These are phyloP conservation scores for Rhodotorula babjevae DNA, from an alignment of 768 basidiomycete genomes.

Conservation along the genomic window DNA sequence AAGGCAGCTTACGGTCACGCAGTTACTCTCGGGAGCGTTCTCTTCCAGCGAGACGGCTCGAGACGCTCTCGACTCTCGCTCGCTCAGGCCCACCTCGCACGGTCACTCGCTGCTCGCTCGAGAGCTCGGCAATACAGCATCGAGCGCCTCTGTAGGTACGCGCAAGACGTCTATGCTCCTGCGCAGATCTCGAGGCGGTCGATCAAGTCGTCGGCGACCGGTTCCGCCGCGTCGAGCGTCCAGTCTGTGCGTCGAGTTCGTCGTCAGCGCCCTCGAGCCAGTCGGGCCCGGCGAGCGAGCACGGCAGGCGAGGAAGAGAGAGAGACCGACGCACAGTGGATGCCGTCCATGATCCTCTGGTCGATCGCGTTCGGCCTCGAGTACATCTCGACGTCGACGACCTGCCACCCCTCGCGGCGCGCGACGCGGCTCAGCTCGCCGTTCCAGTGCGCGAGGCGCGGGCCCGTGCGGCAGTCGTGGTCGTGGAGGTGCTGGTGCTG, in stretches of 20 bases:
- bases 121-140: neutral
- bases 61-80: no score
- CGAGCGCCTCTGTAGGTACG: neutral
- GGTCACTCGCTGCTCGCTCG: no score
- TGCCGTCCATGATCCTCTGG: constrained; percentile 13
- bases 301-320: no score
- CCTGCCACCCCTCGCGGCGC: constrained; percentile 7
- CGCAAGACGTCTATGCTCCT: no score
- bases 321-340: constrained; percentile 14
- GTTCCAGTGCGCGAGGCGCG: constrained; percentile 17
- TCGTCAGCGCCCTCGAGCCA: no score
- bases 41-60: no score
- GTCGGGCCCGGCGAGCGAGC: no score
- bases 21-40: no score
- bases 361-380: constrained; percentile 19
- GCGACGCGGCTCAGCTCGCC: neutral
- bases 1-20: no score
- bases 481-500: constrained; percentile 13
- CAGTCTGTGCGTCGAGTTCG: neutral
- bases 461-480: constrained; percentile 20
- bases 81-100: no score
- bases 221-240: neutral
- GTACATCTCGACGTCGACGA: constrained; percentile 12
- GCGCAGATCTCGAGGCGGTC: constrained; percentile 1
- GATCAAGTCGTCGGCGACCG: constrained; percentile 1